Base-by-base conservation (phyloP, 108 stramenopile species). In the Cyclotella sp. region DNA sequence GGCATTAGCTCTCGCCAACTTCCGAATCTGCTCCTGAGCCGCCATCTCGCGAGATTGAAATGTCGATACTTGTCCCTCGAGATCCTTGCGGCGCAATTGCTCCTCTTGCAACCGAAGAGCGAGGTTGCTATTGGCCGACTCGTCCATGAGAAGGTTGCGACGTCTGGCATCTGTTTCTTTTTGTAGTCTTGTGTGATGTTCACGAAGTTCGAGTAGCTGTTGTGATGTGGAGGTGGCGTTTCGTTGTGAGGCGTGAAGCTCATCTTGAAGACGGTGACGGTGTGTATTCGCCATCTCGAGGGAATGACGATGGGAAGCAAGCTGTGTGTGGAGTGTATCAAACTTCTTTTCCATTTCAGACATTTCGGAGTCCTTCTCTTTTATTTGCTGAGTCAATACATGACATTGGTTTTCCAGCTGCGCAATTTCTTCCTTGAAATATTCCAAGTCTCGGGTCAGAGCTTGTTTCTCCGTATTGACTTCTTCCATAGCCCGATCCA, bases 241-340 rank as follows among this genome's bases (percentile, higher is more conserved):
- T 18, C 81, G 73, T 51, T 71, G 81, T 9, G 74, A 75, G 5
- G 9, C 28, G 30, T 66, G 70, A 9, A 82, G 39, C 62, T 82
- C 74, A 46, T 75, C 73, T 60, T 71, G 81, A 28, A 82, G 68
- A 5, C 81, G 81, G 11, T 65, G 70, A n/a, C 81, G 62, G 40
- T 75, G 63, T 19, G 30, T 44, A 19, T 75, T 66, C 16, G 74
- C 63, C 2, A 40, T 21, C 28, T 57, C 45, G 28, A 82, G 68
- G 18, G 47, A 43, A 52, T 82, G 61, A 18, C 29, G 51, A 21
- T 66, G 63, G 12, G 62, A 30, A 3, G 63, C 70, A 19, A 82
- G 49, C 54, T 66, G 53, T 18, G 49, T 43, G 16, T 76, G 68
- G 0, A 64, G 27, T 21, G 44, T 30, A 16, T 66, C 81, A 7